Base-by-base conservation (phyloP, 768 basidiomycete species). In the Boletus insuetus region DNA sequence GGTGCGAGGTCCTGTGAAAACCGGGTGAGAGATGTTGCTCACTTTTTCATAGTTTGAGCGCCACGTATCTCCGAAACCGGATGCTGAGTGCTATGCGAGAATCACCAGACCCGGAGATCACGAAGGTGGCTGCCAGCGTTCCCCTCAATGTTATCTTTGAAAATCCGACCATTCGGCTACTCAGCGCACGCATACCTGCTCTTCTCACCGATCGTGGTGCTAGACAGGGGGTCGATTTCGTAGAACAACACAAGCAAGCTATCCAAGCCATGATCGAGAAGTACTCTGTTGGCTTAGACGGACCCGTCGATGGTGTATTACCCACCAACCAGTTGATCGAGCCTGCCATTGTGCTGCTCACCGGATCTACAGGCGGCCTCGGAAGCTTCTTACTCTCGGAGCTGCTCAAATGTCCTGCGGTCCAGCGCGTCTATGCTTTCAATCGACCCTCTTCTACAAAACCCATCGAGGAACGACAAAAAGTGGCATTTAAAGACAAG, bases 351-450 rank as follows among this genome's bases (percentile, higher is more conserved):
- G 54, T 54, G 2, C 53, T 63, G 4, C 48, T 79, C 9, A 79
- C 79, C 7, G 78, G 79, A 16, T 72, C 74, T 6, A 79, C 78
- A 2, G 79, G 78, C 1, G 71, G 70, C 4, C 64, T 80, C 2
- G 79, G 79, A 2, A 71, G 73, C 2, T 71, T 74, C 52, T 38
- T 77, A 1, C 60, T 79, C 16, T 65, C 69, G 1, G 59, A 60
- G 1, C 58, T 77, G 4, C 56, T 75, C 39, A 42, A 62, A 17
- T 58, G 64, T 35, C 34, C 58, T 2, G 35, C 19, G 3, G 68
- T 73, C 0, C 51, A 64, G 26, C 63, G 57, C n/a, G 64, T 78
- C 2, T 77, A 73, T 46, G 64, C 71, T 0, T 58, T 75, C 38
- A 76, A 77, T 53, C 64, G 74, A 1, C 61, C 58, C 3, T 59